A percentile compares a stretch with the other conserved stretches of the same genome.
phyloP scores from a whole-genome alignment of 1,284 basidiomycete species.

The Cryptococcus sp. region DNA sequence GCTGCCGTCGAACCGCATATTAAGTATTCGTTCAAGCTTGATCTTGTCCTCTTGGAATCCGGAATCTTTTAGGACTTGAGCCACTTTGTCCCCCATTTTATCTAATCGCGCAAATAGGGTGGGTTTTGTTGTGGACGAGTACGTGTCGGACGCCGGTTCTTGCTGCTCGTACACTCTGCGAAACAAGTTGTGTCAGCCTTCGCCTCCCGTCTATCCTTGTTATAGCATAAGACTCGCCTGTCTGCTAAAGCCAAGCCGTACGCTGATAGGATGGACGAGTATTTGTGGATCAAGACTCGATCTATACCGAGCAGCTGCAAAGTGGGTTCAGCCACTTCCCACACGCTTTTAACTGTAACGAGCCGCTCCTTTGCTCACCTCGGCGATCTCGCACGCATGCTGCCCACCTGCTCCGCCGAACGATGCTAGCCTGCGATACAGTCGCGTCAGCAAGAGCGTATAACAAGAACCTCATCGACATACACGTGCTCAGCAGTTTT shows the following conservation, averaged over 20 bases:
- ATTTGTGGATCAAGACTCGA: conserved; percentile 80
- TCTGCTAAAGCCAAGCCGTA: conserved; percentile 88
- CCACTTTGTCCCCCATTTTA: conserved; percentile 66
- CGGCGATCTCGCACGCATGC: conserved; percentile 85
- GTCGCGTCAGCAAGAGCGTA: not conserved
- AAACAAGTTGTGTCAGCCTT: no score
- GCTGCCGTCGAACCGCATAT: conserved; percentile 80
- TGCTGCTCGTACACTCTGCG: conserved; percentile 77
- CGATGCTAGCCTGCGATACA: conserved; percentile 61
- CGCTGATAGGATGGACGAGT: conserved; percentile 83
- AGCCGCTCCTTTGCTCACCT: conserved; percentile 18
- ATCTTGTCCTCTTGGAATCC: conserved; percentile 76
- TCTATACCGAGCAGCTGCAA: conserved; percentile 66
- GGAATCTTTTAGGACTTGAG: conserved; percentile 68
- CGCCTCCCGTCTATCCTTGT: not conserved
- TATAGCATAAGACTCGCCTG: conserved; percentile 57
- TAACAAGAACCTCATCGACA: no score
- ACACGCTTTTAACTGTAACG: not conserved
- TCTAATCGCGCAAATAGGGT: conserved; percentile 67
- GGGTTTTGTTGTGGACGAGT: conserved; percentile 60
- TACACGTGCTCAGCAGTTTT: conserved; percentile 75
- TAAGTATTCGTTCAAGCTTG: conserved; percentile 75
- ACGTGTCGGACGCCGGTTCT: conserved; percentile 72
- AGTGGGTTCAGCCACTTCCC: not conserved
- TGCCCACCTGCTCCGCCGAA: conserved; percentile 93